These are phyloP conservation scores for Rhipidocladum racemiflorum DNA, from an alignment of 176 grass and related monocot species.

Conservation along the genomic window DNA sequence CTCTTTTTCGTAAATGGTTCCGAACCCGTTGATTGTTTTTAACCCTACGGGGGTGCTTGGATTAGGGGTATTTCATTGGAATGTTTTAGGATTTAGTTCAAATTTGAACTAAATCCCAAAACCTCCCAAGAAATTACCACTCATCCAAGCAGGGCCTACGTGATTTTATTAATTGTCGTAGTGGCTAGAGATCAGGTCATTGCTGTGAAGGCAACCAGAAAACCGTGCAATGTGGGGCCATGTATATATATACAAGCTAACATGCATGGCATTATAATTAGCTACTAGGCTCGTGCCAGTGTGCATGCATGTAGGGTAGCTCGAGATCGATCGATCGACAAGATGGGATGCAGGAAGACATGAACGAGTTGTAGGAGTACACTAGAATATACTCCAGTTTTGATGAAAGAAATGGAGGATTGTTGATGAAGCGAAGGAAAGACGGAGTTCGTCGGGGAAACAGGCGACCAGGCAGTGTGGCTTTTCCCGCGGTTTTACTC, in stretches of 20 bases:
- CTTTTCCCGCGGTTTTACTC: constrained; percentile 38
- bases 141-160: too few species aligned
- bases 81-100: too few species aligned
- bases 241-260: background rate
- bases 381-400: background rate
- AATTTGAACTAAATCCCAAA: too few species aligned
- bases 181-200: background rate
- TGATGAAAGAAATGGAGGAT: background rate
- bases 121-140: too few species aligned
- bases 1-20: too few species aligned
- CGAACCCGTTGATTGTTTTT: too few species aligned
- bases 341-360: background rate
- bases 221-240: background rate
- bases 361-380: background rate
- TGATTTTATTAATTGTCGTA: too few species aligned
- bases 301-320: background rate
- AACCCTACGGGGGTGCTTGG: too few species aligned
- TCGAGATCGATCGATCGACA: background rate
- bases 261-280: background rate
- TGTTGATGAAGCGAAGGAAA: constrained; percentile 23
- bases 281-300: background rate
- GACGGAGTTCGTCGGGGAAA: constrained; percentile 32
- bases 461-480: constrained; percentile 17
- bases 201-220: background rate
- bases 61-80: too few species aligned